phyloP scores from a whole-genome alignment of 768 basidiomycete species.

The Lactarius pseudohatsudake region DNA sequence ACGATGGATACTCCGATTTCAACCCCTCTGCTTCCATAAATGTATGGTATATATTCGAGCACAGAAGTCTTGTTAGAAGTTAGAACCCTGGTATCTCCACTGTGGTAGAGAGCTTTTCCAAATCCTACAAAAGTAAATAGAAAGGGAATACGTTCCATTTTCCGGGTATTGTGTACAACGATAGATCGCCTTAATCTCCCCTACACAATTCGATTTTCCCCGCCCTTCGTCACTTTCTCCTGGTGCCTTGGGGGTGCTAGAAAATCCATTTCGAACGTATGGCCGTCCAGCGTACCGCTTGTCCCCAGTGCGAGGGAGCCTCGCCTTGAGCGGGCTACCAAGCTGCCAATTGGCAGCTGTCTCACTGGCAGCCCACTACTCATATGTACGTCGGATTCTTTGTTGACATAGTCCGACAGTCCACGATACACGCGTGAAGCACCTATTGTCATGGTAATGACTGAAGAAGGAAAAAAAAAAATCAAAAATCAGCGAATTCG shows the following conservation, averaged over 20 bases:
- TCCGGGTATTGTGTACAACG: background rate
- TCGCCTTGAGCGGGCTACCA: background rate
- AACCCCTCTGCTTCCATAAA: background rate
- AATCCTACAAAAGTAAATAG: background rate
- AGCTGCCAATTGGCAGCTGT: background rate
- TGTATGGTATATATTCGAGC: too few relatives aligned
- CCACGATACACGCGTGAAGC: constrained; percentile 7
- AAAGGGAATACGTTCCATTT: background rate
- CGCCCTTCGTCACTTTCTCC: background rate
- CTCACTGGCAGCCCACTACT: background rate
- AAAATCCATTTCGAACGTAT: background rate
- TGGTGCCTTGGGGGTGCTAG: background rate
- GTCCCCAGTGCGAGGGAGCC: background rate
- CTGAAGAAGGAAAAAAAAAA: too few relatives aligned
- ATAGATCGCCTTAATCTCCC: background rate
- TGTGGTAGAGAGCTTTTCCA: background rate
- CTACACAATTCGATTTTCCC: background rate
- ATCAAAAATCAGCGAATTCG: background rate
- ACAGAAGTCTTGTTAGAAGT: too few relatives aligned
- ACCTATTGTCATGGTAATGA: background rate
- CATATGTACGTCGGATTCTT: background rate
- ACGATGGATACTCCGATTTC: background rate
- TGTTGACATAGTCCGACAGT: background rate
- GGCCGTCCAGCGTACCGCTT: background rate
- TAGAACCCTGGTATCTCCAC: too few relatives aligned